phyloP scores from a whole-genome alignment of 306 rosid species.

The Parietaria judaica region DNA sequence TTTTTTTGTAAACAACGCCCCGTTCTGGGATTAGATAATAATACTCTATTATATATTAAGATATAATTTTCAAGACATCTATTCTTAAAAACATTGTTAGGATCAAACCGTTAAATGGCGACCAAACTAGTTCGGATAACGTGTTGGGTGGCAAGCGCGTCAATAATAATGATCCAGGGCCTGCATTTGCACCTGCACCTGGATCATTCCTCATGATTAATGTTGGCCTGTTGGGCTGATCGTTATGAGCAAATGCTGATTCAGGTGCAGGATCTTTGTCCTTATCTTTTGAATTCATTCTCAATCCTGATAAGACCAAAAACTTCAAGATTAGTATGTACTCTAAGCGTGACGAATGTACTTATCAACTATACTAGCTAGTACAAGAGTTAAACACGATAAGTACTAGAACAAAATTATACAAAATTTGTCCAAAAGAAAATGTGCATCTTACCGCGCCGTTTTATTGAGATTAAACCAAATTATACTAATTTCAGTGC shows the following conservation, averaged over 20 bases:
- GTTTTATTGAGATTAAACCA: not conserved
- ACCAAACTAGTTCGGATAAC: constrained; percentile 89
- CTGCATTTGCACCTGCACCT: constrained; percentile 99
- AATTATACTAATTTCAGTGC: not conserved
- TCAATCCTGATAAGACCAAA: not conserved
- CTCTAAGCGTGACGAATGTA: no score
- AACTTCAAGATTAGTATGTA: no score
- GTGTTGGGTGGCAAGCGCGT: constrained; percentile 43
- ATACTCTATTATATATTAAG: not conserved
- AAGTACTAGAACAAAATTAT: no score
- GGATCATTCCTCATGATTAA: constrained; percentile 26
- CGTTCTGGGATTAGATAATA: not conserved
- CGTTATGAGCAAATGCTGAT: constrained; percentile 40
- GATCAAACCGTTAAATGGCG: constrained; percentile 59
- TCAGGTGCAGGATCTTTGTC: constrained; percentile 42
- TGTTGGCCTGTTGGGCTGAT: constrained; percentile 24
- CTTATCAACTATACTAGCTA: no score
- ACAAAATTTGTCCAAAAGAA: not conserved
- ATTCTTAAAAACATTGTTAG: constrained; percentile 20
- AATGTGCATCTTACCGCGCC: not conserved
- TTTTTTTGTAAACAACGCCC: constrained; percentile 9
- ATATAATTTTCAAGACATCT: no score
- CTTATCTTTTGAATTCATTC: constrained; percentile 46
- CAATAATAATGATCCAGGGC: constrained; percentile 33
- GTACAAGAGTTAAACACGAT: no score